These are phyloP conservation scores for Rutstroemia sp. DNA, from an alignment of 2,329 filamentous ascomycete species.

Conservation along the genomic window DNA sequence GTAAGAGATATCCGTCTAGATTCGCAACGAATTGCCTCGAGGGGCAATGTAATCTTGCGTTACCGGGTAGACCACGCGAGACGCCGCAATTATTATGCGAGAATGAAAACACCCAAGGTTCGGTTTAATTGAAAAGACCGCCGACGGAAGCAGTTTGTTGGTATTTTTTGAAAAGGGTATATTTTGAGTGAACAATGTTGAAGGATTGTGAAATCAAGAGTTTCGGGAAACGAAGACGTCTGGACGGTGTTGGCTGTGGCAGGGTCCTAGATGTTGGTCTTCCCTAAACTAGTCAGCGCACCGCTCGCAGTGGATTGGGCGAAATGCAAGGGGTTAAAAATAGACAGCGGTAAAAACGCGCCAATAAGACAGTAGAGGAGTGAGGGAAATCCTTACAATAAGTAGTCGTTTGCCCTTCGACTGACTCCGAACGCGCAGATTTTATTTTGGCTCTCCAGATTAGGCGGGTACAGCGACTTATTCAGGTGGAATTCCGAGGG, in stretches of 20 bases:
- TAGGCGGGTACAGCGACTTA: constrained; percentile 1
- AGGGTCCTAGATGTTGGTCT: constrained; percentile 5
- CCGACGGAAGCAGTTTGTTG: neutral
- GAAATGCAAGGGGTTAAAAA: constrained; percentile 9
- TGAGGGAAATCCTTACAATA: constrained; percentile 3
- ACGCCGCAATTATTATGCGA: constrained; percentile 4
- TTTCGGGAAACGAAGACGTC: constrained; percentile 9
- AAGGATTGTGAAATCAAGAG: constrained; percentile 6
- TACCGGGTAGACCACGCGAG: constrained; percentile 7
- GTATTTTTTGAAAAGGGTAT: neutral
- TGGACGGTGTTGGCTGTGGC: constrained; percentile 7
- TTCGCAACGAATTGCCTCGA: constrained; percentile 4
- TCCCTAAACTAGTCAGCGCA: constrained; percentile 9
- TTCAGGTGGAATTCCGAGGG: neutral
- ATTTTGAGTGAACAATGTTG: constrained; percentile 1
- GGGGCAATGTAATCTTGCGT: constrained; percentile 6
- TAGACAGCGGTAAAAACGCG: constrained; percentile 6
- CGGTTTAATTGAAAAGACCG: neutral
- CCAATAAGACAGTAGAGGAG: neutral
- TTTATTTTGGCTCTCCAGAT: neutral
- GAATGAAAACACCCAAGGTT: neutral
- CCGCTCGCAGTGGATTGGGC: constrained; percentile 9
- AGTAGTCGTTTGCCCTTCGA: neutral
- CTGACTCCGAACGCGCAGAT: neutral
- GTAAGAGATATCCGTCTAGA: constrained; percentile 4